Base-by-base conservation (phyloP, 2,329 filamentous ascomycete species). In the Diaporthe citrichinensis region DNA sequence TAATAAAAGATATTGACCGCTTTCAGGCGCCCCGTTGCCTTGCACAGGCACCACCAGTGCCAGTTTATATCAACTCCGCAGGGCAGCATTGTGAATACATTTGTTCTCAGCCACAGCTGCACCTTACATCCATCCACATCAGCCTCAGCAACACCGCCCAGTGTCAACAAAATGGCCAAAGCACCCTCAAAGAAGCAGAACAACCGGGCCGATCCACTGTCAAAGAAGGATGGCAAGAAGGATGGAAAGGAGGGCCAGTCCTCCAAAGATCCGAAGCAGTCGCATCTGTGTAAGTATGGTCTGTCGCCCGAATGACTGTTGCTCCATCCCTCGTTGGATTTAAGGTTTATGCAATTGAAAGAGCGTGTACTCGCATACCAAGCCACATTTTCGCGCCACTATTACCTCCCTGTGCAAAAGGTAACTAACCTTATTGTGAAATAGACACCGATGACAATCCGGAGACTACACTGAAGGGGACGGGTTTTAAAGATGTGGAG, bases 401-500 rank as follows among this genome's bases (percentile, higher is more conserved):
- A 9, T 14, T 10, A 10, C 44, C 28, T 23, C 31, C 4, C 62
- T 34, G 62, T 5, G 2, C 31, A 34, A 51, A 51, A 17, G 23
- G 14, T 51, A 17, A 20, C 31, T 68, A 23, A 68, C 31, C 65
- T 53, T 15, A 28, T 7, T 36, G 8, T 28, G 46, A 20, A 23
- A 53, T n/a, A 68, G 65, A 76, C 55, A 75, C 75, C 49, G 75
- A 76, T 49, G 75, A 76, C 34, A 75, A 72, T 12, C 75, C 75
- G 6, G 75, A 76, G 44, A 76, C 75, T 7, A 72, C 73, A 15
- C 69, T 76, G 31, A 71, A 71, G 9, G 75, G 75, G 28, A 72
- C 73, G 23, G 75, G 75, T 17, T 76, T 76, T 23, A 76, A 76
- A 34, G 75, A 76, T 75, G 75, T 71, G 28, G 73, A 74, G 28